These are phyloP conservation scores for Aspergillus neoniger DNA, from an alignment of 2,329 filamentous ascomycete species.

Conservation along the genomic window DNA sequence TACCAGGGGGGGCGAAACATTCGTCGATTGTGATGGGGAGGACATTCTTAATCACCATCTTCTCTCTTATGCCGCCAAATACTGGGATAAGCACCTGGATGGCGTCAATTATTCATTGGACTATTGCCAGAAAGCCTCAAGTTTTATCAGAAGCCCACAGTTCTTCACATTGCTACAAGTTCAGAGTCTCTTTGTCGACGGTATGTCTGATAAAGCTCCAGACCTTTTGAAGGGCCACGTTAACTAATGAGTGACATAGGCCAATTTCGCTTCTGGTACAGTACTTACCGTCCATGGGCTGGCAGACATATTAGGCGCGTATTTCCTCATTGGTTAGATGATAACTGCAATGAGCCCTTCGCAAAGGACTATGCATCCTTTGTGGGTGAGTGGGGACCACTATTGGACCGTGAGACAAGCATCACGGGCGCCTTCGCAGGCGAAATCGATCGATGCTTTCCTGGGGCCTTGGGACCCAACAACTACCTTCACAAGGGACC, in stretches of 20 bases:
- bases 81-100: conserved; percentile 9
- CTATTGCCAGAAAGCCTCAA: background rate
- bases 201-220: background rate
- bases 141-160: background rate
- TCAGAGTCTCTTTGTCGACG: conserved; percentile 4
- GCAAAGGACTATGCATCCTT: conserved; percentile 5
- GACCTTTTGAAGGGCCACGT: no score
- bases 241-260: background rate
- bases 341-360: background rate
- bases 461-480: conserved; percentile 1
- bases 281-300: background rate
- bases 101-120: background rate
- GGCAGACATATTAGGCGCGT: conserved; percentile 1
- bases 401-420: conserved; percentile 1
- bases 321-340: conserved; percentile 8
- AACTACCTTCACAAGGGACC: conserved; percentile 5
- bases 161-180: conserved; percentile 10
- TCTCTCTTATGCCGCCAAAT: conserved; percentile 9
- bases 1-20: background rate
- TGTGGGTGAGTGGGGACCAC: conserved; percentile 3
- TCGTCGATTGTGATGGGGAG: background rate
- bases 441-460: conserved; percentile 10
- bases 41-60: background rate
- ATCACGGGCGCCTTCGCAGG: background rate
- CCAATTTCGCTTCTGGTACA: conserved; percentile 4